Conservation (phyloP, 306 rosid species). For the Prinsepia uniflora region DNA sequence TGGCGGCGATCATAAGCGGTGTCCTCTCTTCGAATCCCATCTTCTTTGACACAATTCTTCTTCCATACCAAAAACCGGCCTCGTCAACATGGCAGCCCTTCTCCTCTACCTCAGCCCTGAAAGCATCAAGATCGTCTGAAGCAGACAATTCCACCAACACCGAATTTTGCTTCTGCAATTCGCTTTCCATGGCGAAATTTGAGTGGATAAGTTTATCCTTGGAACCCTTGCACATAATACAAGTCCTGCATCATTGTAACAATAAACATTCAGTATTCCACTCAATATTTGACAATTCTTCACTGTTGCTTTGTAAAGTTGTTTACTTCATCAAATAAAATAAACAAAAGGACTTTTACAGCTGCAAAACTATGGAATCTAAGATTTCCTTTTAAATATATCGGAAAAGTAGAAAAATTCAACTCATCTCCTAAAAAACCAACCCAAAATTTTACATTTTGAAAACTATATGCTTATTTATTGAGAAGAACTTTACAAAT, state of each 20-base stretch:
- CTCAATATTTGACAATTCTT: not conserved
- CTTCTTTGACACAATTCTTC: constrained; percentile 82
- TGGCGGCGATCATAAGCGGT: constrained; percentile 88
- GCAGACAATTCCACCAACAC: constrained; percentile 82
- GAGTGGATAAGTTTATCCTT: constrained; percentile 48
- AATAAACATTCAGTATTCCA: constrained; percentile 25
- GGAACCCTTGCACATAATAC: constrained; percentile 67
- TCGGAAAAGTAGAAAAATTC: not conserved
- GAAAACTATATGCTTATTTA: not conserved
- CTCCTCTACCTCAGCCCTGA: constrained; percentile 62
- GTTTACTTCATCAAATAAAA: not conserved
- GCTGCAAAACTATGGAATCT: not conserved
- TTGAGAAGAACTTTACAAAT: not conserved
- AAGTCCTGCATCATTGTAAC: constrained; percentile 51
- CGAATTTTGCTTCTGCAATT: constrained; percentile 53
- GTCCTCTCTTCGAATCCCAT: constrained; percentile 90
- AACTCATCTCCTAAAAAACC: not conserved
- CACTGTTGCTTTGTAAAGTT: not conserved
- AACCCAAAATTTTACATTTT: not conserved
- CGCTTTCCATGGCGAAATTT: constrained; percentile 53
- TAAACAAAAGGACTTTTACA: not conserved
- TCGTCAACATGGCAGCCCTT: constrained; percentile 59
- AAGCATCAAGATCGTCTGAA: constrained; percentile 62
- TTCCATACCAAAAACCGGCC: constrained; percentile 82
- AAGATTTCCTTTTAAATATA: not conserved